Base-by-base conservation (phyloP, 2,329 filamentous ascomycete species). In the Huntiella decipiens region DNA sequence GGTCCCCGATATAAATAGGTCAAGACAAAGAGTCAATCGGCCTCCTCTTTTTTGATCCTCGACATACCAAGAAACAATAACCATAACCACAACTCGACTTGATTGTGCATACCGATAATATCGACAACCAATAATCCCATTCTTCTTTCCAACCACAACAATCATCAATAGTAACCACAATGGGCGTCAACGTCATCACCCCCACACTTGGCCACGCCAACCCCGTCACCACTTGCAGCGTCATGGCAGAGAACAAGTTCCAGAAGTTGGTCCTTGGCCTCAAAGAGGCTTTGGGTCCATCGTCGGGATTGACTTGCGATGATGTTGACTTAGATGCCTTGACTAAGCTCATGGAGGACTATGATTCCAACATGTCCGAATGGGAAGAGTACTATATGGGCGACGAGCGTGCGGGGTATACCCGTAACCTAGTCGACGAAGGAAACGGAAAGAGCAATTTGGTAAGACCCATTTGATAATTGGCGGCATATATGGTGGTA, bases 351-450 rank as follows among this genome's bases (percentile, higher is more conserved):
- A 92, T 95, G 84, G 63, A 74, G 48, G 63, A 71, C 22, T 94
- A 95, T 61, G 59, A 69, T 43, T 84, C 82, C 40, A 64, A 74
- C 35, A 67, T 78, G 47, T 60, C 65, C 19, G 78, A 87, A 46
- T 95, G 87, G 87, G 58, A 64, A 45, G 68, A 67, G 51, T 94
- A 83, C 61, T 82, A 82, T 22, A 71, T 88, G 54, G 71, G 70
- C n/a, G 80, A 93, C 55, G 54, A 63, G 13, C 76, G 68, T 52
- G 69, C 77, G 54, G 71, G 73, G 1, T 95, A 94, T 60, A 94
- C 87, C 10, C 67, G 87, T 46, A 94, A 94, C 57, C 71, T 94
- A 3, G 85, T 95, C 38, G 84, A 93, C 56, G 80, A 86, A 57
- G 84, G 86, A 2, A 94, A 94, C 54, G 85, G 64, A 49, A 83